Base-by-base conservation (phyloP, 2,329 filamentous ascomycete genomes). In the Trichocomaceae sp. region DNA sequence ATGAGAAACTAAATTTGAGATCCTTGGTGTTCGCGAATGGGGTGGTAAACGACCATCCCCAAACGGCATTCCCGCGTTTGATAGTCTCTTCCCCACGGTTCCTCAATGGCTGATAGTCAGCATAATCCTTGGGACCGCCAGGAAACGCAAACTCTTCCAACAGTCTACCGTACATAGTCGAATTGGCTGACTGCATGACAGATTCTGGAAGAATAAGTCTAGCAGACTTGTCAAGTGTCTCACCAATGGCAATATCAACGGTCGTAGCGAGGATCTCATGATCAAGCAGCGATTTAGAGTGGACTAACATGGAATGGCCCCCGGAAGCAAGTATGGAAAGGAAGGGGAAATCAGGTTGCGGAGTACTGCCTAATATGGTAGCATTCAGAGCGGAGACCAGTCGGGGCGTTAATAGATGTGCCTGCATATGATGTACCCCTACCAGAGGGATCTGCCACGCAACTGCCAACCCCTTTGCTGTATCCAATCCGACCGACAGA, bases 351-450 rank as follows among this genome's bases (percentile, higher is more conserved):
- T 72, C 64, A 0, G 58, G 86, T 29, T 58, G 49, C 13, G 29
- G 12, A 12, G 17, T 22, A 39, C 33, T n/a, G 39, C 13, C 54
- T 13, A 20, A 2, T 23, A 31, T 54, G 15, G 37, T 46, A 1
- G 10, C 35, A 4, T 50, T 45, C 57, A 92, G 71, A 5, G 87
- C 87, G 31, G 77, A 73, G 3, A 86, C 84, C 42, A 99, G 80
- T 9, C 90, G 80, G 15, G 92, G 88, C 17, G 93, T 97, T 59
- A 99, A 75, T 17, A 93, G 87, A 71, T 99, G 93, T 10, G 91
- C 93, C 69, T 96, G 91, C 93, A 99, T 97, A 71, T 99, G 93
- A 69, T 99, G 88, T 1, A 96, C 88, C 0, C 84, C 93, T 1
- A 97, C 70, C 31, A 97, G 75, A 2, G 92, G 91, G 37, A 90